Percentiles rank a stretch among this genome's conserved stretches.
Conservation (phyloP, 495 filamentous ascomycete species). For the Cairneyella variabilis region DNA sequence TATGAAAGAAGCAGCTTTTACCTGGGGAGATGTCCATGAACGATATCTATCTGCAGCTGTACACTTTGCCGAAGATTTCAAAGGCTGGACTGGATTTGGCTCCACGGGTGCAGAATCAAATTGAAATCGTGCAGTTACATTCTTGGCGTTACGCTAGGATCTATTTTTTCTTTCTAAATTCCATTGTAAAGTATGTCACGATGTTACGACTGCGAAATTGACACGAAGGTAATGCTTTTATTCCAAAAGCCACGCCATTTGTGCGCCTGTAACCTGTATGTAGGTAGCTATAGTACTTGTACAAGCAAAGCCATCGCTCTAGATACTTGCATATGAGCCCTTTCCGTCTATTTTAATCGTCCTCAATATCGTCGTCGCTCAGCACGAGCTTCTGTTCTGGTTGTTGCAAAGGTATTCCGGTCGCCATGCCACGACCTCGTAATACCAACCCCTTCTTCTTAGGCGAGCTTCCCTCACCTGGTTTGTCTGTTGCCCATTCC, state of each 20-base stretch:
- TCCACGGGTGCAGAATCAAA: conserved; percentile 1
- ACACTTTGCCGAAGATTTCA: conserved; percentile 73
- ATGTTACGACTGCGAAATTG: too few relatives aligned
- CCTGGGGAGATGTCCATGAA: conserved; percentile 79
- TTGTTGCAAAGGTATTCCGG: conserved; percentile 31
- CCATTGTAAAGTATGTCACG: too few relatives aligned
- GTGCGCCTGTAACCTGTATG: too few relatives aligned
- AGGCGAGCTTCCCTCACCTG: conserved; percentile 35
- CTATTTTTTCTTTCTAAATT: too few relatives aligned
- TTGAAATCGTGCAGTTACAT: not conserved
- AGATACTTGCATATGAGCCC: not conserved
- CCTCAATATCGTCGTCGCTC: conserved; percentile 96
- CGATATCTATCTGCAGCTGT: conserved; percentile 77
- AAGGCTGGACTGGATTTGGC: conserved; percentile 56
- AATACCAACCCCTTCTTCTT: conserved; percentile 19
- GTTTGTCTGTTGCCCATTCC: conserved; percentile 56
- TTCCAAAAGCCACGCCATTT: too few relatives aligned
- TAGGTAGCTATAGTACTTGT: too few relatives aligned
- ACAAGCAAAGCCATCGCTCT: too few relatives aligned
- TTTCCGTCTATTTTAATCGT: too few relatives aligned
- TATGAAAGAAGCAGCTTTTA: conserved; percentile 67
- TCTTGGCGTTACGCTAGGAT: too few relatives aligned
- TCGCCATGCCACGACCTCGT: conserved; percentile 19
- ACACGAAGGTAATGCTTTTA: too few relatives aligned
- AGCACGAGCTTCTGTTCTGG: conserved; percentile 64